phyloP scores from a whole-genome alignment of 1,284 basidiomycete genomes.

The Baeospora myosura region DNA sequence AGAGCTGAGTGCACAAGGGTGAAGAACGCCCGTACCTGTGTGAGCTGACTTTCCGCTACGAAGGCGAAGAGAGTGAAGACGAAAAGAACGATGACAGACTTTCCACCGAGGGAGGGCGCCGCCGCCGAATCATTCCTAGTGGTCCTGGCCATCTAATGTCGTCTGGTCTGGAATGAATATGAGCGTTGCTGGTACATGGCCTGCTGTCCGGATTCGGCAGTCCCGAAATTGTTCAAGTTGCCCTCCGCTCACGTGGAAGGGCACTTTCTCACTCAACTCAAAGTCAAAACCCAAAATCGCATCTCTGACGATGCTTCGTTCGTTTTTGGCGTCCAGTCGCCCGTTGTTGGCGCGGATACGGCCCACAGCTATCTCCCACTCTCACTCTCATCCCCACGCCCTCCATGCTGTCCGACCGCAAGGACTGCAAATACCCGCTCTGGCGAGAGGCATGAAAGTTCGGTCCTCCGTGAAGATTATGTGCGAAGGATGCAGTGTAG shows the following conservation, averaged over 20 bases:
- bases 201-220: too few species aligned
- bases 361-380: constrained; percentile 27
- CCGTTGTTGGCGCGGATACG: constrained; percentile 51
- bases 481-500: constrained; percentile 86
- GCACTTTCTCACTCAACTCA: too few species aligned
- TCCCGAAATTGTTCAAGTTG: too few species aligned
- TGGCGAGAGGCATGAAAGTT: constrained; percentile 89
- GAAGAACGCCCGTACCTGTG: constrained; percentile 41
- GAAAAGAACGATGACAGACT: constrained; percentile 45
- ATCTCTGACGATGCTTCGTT: constrained; percentile 47
- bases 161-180: too few species aligned
- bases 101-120: constrained; percentile 23
- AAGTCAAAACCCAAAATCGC: too few species aligned
- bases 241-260: too few species aligned
- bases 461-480: constrained; percentile 88
- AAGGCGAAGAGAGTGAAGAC: constrained; percentile 50
- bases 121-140: constrained; percentile 2
- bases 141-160: too few species aligned
- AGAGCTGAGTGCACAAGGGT: constrained; percentile 5
- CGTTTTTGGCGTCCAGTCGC: constrained; percentile 52
- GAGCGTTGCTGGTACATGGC: too few species aligned
- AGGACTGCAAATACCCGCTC: constrained; percentile 24
- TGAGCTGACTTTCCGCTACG: constrained; percentile 61
- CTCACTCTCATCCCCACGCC: constrained; percentile 17
- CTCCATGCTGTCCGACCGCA: constrained; percentile 21